Percentiles rank a stretch among this genome's conserved stretches.
These are phyloP conservation scores for Simmondsia chinensis DNA, from an alignment of 148 eudicot genomes.

Conservation along the genomic window DNA sequence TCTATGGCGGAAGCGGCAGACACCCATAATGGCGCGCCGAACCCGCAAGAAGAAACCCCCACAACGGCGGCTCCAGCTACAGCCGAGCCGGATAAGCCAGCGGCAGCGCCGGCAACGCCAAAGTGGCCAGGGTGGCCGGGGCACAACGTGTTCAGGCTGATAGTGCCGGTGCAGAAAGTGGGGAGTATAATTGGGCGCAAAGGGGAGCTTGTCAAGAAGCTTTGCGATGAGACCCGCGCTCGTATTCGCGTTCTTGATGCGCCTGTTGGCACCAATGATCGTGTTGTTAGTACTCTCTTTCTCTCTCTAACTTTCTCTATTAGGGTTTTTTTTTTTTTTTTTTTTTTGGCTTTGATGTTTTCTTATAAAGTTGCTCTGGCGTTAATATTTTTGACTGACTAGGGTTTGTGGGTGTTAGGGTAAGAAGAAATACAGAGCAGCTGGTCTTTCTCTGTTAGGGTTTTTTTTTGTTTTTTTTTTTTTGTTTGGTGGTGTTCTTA, in stretches of 20 bases:
- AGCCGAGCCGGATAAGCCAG: background rate
- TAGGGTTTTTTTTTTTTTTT: slow-evolving; percentile 1
- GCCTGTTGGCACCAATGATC: slow-evolving; percentile 20
- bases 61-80: too few relatives aligned
- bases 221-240: slow-evolving; percentile 54
- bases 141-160: slow-evolving; percentile 47
- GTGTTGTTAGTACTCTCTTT: slow-evolving; percentile 15
- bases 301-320: background rate
- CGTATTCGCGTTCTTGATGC: slow-evolving; percentile 58
- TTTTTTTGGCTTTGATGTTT: background rate
- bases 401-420: background rate
- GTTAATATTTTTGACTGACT: background rate
- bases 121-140: slow-evolving; percentile 88
- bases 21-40: background rate
- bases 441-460: background rate
- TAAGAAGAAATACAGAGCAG: background rate
- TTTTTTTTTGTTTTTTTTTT: background rate
- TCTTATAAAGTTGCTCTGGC: background rate
- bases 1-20: slow-evolving; percentile 15
- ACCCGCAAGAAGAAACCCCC: slow-evolving; percentile 1
- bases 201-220: slow-evolving; percentile 62
- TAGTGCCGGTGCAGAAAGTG: slow-evolving; percentile 54
- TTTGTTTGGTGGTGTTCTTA: too few relatives aligned
- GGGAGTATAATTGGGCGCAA: slow-evolving; percentile 70
- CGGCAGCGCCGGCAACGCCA: slow-evolving; percentile 4